These are phyloP conservation scores for Amanita jacksonii DNA, from an alignment of 768 basidiomycete genomes.

Conservation along the genomic window DNA sequence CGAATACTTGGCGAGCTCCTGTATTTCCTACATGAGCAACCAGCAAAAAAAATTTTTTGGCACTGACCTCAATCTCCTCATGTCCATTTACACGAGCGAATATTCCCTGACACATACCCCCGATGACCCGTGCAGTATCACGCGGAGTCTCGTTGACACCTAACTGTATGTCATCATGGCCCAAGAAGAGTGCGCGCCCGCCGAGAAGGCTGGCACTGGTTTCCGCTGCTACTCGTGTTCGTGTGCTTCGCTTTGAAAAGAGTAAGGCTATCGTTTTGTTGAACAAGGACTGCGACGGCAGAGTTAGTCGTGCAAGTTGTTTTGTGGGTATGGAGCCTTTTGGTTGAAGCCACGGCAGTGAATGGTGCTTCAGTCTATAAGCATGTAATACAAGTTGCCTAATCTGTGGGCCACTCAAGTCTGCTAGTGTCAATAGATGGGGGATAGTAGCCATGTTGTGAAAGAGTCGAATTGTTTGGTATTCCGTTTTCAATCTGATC, in stretches of 20 bases:
- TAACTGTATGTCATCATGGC: conserved; percentile 84
- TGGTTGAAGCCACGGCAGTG: conserved; percentile 61
- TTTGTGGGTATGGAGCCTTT: conserved; percentile 27
- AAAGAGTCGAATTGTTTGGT: no score
- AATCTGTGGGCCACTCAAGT: conserved; percentile 73
- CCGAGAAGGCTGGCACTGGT: conserved; percentile 73
- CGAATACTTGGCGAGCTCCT: conserved; percentile 88
- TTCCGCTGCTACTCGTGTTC: conserved; percentile 85
- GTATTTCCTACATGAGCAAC: neutral
- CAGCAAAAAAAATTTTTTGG: conserved; percentile 13
- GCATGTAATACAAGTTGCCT: conserved; percentile 55
- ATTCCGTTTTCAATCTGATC: no score
- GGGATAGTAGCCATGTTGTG: conserved; percentile 31
- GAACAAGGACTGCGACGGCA: conserved; percentile 68
- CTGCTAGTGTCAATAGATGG: conserved; percentile 83
- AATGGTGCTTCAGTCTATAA: conserved; percentile 48
- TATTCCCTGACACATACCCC: conserved; percentile 93
- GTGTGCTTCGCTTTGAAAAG: conserved; percentile 89
- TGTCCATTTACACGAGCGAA: conserved; percentile 95
- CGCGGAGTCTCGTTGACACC: conserved; percentile 87
- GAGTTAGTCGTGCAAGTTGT: conserved; percentile 31
- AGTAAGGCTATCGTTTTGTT: conserved; percentile 82
- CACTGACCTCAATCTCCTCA: conserved; percentile 75
- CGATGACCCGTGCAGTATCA: conserved; percentile 83
- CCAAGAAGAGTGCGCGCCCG: conserved; percentile 85